Evolutionary conservation across 768 basidiomycete genomes (phyloP), one percentile per base, ranked within the genome.

Genomic region (Lactarius hatsudake): DNA sequence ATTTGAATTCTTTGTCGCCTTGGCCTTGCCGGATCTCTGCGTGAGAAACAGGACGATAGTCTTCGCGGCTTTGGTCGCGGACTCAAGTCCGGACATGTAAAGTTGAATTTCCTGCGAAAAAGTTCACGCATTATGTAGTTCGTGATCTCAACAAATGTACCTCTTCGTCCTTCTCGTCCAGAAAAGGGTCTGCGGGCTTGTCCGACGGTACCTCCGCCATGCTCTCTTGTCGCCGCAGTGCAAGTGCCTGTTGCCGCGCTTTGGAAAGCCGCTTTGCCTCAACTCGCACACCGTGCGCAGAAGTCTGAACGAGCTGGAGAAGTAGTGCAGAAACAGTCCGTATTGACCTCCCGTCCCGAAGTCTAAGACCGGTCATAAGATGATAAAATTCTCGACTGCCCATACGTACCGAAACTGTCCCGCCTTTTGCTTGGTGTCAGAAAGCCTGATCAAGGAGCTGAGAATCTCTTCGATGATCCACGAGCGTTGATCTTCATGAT

Each of bases 391-490:
- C 13, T 13, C 17, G 48, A 40, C 43, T 38, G 42, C 17, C 26
- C 17, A 32, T 5, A 78, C 86, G 17, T 56, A 95, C 94, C 88
- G 83, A 77, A 95, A 96, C 71, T 93, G 92, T 0, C 94, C 91
- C 59, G 90, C 92, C 71, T 90, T 90, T 77, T 93, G 93, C 75
- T 94, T 97, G 23, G 88, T 86, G 72, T 94, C 92, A 2, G 93
- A 91, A 28, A 96, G 81, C 76, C 94, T 96, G 71, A 91, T 95
- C 62, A 98, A 79, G 0, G 94, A 96, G 10, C 87, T 85, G 32
- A 99, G 74, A 40, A 98, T 96, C 76, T 98, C 97, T 75, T 98
- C 96, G n/a, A 98, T 90, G 69, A 98, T 96, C 95, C 95, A 97
- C 0, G 89, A 87, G 10, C 97, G 81, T 76, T 99, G 97, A 53